Percentiles rank a stretch among this genome's conserved stretches.
Evolutionary conservation across 805 yeast genomes (phyloP).

Genomic region (Candida oleophila): DNA sequence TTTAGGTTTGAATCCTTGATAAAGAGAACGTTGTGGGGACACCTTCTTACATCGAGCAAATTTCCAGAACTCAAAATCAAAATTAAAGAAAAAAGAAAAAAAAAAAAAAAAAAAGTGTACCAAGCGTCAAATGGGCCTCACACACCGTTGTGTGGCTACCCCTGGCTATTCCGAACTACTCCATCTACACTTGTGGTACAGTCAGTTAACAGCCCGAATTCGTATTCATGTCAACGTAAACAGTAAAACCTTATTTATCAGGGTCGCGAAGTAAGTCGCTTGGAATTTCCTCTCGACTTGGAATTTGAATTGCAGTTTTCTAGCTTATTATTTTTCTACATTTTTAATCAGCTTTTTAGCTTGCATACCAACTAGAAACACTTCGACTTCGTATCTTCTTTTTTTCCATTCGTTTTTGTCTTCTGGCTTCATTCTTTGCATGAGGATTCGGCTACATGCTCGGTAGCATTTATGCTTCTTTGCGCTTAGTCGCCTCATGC

Average conservation of each 20-base stretch:
- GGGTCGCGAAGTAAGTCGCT: neutral
- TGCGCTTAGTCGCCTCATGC: neutral
- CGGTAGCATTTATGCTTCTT: too few species aligned
- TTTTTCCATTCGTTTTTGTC: neutral
- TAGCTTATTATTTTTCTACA: too few species aligned
- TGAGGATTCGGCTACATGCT: neutral
- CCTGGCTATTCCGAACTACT: too few species aligned
- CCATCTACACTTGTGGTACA: too few species aligned
- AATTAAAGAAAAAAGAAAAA: too few species aligned
- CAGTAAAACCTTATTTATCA: neutral
- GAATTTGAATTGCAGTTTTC: too few species aligned
- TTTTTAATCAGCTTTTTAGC: neutral
- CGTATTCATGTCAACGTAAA: neutral
- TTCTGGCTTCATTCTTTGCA: neutral
- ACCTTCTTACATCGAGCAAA: too few species aligned
- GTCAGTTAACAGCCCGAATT: too few species aligned
- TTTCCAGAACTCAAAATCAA: too few species aligned
- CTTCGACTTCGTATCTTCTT: neutral
- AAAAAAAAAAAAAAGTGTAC: neutral
- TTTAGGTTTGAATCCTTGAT: too few species aligned
- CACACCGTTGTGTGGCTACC: too few species aligned
- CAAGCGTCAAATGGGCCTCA: neutral
- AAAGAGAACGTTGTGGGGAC: too few species aligned
- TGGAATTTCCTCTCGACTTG: neutral
- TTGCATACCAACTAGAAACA: neutral